Percentiles rank a stretch among this genome's conserved stretches.
These are phyloP conservation scores for Nothopassalora personata DNA, from an alignment of 2,329 filamentous ascomycete genomes.

Conservation along the genomic window DNA sequence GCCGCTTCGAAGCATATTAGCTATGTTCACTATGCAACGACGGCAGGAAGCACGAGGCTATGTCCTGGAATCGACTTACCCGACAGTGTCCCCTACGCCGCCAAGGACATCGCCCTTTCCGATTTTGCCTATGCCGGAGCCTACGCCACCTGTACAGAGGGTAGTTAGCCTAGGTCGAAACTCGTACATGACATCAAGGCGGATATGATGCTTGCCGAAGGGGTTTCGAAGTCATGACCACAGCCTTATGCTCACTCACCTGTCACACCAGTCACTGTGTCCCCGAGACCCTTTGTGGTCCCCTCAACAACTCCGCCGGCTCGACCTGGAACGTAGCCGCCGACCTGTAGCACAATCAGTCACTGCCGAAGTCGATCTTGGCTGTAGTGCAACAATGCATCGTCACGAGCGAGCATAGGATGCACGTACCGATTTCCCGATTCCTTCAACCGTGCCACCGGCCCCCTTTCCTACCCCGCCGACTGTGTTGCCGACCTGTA, in stretches of 20 bases:
- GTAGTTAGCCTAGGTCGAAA: neutral
- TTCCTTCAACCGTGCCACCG: constrained; percentile 16
- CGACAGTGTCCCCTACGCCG: constrained; percentile 37
- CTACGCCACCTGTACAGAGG: constrained; percentile 32
- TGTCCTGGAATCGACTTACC: constrained; percentile 10
- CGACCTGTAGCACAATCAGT: constrained; percentile 26
- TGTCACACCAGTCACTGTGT: constrained; percentile 35
- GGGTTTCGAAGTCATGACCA: neutral
- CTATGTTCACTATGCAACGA: neutral
- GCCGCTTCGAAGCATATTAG: neutral
- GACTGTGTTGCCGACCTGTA: constrained; percentile 32
- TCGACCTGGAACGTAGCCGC: constrained; percentile 34
- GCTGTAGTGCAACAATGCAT: neutral
- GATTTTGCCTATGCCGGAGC: constrained; percentile 42
- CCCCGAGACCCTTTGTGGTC: constrained; percentile 39
- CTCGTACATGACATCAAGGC: neutral
- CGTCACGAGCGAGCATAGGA: neutral
- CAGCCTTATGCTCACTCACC: neutral
- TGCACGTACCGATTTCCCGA: neutral
- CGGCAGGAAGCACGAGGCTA: neutral
- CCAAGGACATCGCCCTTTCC: constrained; percentile 43
- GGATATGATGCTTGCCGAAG: neutral
- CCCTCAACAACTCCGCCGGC: constrained; percentile 40
- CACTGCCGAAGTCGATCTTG: neutral
- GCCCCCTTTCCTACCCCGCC: constrained; percentile 29